Evolutionary conservation across 2,329 filamentous ascomycete species (phyloP), one percentile per base, ranked within the genome.

Genomic region (Ophiostoma pallidulum): DNA sequence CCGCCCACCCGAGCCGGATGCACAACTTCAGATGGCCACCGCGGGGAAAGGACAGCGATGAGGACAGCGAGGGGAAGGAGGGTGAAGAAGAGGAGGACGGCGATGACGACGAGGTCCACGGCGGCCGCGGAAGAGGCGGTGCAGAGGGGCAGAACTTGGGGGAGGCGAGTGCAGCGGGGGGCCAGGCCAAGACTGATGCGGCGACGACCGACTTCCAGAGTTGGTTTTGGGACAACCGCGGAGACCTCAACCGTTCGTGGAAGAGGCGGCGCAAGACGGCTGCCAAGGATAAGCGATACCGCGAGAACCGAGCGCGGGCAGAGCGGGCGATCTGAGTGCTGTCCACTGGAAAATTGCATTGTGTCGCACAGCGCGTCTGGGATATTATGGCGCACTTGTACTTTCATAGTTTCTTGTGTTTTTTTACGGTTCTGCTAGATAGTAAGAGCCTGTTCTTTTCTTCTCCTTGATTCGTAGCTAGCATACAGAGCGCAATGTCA

Each of bases 211-310:
- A 82, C 52, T 83, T 83, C 56, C 75, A 80, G 59, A 73, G 77
- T 48, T 82, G 77, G 72, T 85, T 85, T 62, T 84, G 79, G 73
- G 75, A 82, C 55, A 75, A 82, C 53, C 67, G 81, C 14, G 73
- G 80, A 2, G 75, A 84, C 33, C 66, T 82, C 45, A 84, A 82
- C 58, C 66, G 74, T 45, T 76, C 77, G 13, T 85, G 81, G 81
- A 82, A 80, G 67, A 74, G 71, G 60, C 68, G 80, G 48, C 71
- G 77, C 54, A 82, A 82, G 67, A 65, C 71, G 51, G 78, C 70
- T 4, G 69, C 73, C 28, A 85, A 85, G 69, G 78, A 82, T 62
- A 82, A 78, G 67, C 70, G 80, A 41, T 80, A 83, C 58, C 69
- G 75, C 48, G 80, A 84, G 52, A 83, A 83, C 59, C 75, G 73